These are phyloP conservation scores for Exophiala sideris DNA, from an alignment of 2,329 filamentous ascomycete genomes.

Conservation along the genomic window DNA sequence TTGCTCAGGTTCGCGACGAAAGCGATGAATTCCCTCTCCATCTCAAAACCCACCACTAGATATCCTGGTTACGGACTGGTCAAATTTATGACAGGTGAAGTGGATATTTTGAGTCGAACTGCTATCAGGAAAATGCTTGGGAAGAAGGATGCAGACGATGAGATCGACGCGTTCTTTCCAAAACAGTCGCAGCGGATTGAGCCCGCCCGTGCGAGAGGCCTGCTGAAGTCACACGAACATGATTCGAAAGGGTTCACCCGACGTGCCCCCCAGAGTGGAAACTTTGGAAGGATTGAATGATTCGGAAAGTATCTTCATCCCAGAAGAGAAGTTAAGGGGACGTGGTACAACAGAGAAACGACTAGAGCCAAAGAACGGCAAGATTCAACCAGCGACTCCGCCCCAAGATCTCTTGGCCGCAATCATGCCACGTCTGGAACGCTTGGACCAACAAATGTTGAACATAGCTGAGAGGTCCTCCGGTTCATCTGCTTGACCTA, in stretches of 20 bases:
- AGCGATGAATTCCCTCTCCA: background rate
- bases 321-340: background rate
- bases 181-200: background rate
- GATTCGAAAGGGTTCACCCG: background rate
- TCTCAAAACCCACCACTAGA: background rate
- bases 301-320: background rate
- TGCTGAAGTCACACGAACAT: background rate
- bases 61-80: background rate
- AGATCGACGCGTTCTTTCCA: background rate
- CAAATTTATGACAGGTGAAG: background rate
- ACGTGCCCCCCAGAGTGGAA: background rate
- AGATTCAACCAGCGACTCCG: no score
- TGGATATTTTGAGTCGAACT: background rate
- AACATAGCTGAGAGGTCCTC: no score
- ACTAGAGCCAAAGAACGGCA: no score
- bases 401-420: no score
- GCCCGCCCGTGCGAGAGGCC: background rate
- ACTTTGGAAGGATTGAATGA: no score
- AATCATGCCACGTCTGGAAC: no score
- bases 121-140: background rate
- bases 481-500: no score
- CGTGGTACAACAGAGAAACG: no score
- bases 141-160: background rate
- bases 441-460: no score
- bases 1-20: conserved; percentile 1